These are phyloP conservation scores for Avena atlantica DNA, from an alignment of 176 grass and related monocot species.

Conservation along the genomic window DNA sequence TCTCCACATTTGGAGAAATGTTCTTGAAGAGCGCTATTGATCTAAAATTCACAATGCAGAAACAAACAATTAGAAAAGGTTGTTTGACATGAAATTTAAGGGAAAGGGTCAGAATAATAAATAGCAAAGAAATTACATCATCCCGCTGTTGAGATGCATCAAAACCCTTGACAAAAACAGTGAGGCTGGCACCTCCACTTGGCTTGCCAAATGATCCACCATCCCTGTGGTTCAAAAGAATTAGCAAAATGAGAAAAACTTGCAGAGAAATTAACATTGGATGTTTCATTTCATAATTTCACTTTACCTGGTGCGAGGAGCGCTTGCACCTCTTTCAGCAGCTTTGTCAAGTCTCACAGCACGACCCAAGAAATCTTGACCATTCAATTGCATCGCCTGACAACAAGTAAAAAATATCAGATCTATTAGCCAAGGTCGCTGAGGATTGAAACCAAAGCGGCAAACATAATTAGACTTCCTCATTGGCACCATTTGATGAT, in stretches of 20 bases:
- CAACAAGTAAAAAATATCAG: neutral
- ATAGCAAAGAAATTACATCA: constrained; percentile 53
- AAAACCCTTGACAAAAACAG: constrained; percentile 82
- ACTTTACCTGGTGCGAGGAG: constrained; percentile 67
- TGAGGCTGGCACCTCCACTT: constrained; percentile 48
- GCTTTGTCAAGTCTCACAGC: constrained; percentile 71
- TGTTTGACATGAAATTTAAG: neutral
- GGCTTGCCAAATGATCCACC: constrained; percentile 68
- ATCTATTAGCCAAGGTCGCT: neutral
- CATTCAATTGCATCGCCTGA: constrained; percentile 60
- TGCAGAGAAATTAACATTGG: neutral
- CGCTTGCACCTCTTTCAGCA: constrained; percentile 54
- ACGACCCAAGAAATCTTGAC: constrained; percentile 64
- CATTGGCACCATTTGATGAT: neutral
- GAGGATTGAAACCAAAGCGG: neutral
- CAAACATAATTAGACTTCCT: neutral
- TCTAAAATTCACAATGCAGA: constrained; percentile 44
- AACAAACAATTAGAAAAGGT: neutral
- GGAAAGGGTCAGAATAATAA: neutral
- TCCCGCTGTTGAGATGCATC: constrained; percentile 56
- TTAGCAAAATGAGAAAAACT: neutral
- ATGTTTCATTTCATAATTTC: neutral
- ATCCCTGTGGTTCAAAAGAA: constrained; percentile 45
- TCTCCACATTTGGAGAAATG: constrained; percentile 80
- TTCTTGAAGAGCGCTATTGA: constrained; percentile 62